phyloP scores from a whole-genome alignment of 108 stramenopile species.

The Aurantiochytrium sp. region DNA sequence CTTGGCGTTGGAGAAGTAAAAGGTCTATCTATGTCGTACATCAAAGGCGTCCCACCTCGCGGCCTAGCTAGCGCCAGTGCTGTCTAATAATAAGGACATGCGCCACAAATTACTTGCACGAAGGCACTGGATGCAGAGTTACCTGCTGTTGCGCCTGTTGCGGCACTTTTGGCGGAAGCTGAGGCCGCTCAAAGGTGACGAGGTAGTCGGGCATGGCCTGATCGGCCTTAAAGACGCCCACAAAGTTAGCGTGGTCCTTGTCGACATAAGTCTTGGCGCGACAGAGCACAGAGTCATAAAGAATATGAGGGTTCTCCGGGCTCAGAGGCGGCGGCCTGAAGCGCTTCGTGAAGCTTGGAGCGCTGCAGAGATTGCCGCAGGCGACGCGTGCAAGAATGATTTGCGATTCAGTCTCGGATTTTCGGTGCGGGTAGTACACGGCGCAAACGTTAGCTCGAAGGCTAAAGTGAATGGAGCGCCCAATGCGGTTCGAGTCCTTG shows the following conservation, averaged over 20 bases:
- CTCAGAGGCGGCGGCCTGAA: neutral
- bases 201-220: slow-evolving; percentile 18
- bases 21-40: too few relatives aligned
- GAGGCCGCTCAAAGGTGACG: neutral
- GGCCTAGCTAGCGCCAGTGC: too few relatives aligned
- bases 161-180: too few relatives aligned
- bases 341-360: neutral
- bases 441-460: neutral
- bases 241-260: neutral
- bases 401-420: neutral
- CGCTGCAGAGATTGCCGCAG: neutral
- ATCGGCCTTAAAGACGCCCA: neutral
- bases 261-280: neutral
- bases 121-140: too few relatives aligned
- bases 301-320: neutral
- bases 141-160: too few relatives aligned
- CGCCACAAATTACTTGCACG: too few relatives aligned
- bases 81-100: too few relatives aligned
- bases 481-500: neutral
- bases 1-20: too few relatives aligned
- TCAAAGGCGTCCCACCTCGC: too few relatives aligned
- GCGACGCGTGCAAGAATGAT: neutral
- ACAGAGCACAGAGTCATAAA: neutral
- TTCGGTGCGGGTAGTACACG: neutral
- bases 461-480: neutral